Evolutionary conservation across 495 filamentous ascomycete species (phyloP).

Genomic region (Neurospora sp.): DNA sequence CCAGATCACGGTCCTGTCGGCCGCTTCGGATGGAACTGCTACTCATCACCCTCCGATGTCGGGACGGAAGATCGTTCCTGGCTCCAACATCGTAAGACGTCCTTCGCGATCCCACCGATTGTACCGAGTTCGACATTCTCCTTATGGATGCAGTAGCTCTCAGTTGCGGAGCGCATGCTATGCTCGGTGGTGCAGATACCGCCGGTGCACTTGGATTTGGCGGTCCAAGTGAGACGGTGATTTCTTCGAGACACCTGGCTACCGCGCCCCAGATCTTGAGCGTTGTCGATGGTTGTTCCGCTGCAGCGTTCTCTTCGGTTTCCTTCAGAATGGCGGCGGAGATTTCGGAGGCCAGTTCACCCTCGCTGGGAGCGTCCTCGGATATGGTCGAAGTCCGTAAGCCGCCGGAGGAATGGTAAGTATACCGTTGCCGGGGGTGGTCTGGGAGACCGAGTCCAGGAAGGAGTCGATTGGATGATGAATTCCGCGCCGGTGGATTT

Average conservation of each 20-base stretch:
- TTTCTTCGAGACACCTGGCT: constrained; percentile 4
- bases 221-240: neutral
- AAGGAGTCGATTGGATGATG: neutral
- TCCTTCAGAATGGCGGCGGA: neutral
- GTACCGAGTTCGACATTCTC: neutral
- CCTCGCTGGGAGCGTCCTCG: neutral
- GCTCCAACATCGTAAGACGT: neutral
- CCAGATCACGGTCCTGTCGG: neutral
- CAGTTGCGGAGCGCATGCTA: neutral
- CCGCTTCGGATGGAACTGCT: neutral
- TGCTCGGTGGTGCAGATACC: neutral
- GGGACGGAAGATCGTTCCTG: neutral
- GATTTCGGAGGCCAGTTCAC: neutral
- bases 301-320: neutral
- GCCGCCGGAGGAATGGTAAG: neutral
- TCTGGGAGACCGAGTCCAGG: neutral
- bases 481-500: neutral
- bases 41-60: neutral
- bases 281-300: neutral
- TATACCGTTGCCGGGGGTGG: neutral
- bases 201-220: neutral
- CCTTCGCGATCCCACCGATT: neutral
- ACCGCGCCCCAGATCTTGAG: constrained; percentile 2
- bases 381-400: neutral
- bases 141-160: neutral